phyloP scores from a whole-genome alignment of 371 early-diverging fungal genomes.

The Mycotypha africana region DNA sequence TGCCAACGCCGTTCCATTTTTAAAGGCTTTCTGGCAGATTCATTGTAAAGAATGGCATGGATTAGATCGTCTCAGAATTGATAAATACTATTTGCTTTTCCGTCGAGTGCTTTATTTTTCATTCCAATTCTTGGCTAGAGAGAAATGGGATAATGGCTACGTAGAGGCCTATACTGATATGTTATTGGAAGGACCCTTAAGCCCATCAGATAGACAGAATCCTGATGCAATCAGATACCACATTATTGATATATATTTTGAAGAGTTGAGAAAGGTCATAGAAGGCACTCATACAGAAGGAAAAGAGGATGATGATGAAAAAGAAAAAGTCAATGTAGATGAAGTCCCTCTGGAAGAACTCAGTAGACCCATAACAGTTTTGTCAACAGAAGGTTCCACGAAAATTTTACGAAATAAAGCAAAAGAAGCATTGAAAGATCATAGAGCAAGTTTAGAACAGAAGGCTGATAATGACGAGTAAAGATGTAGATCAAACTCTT shows the following conservation, averaged over 20 bases:
- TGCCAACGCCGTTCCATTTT: slow-evolving; percentile 53
- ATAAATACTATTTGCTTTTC: slow-evolving; percentile 82
- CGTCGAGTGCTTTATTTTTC: slow-evolving; percentile 68
- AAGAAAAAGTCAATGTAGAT: too few species aligned
- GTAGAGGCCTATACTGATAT: slow-evolving; percentile 58
- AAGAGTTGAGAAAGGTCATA: slow-evolving; percentile 69
- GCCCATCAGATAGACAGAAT: slow-evolving; percentile 55
- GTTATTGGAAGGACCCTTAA: slow-evolving; percentile 63
- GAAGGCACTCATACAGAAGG: slow-evolving; percentile 37
- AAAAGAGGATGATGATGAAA: slow-evolving; percentile 24
- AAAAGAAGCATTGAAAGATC: slow-evolving; percentile 38
- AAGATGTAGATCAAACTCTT: too few species aligned
- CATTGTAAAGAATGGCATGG: slow-evolving; percentile 83
- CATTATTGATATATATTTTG: slow-evolving; percentile 73
- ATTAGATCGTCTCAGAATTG: slow-evolving; percentile 82
- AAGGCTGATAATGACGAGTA: too few species aligned
- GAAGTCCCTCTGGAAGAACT: slow-evolving; percentile 58
- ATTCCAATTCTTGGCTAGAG: slow-evolving; percentile 63
- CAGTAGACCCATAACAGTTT: slow-evolving; percentile 60
- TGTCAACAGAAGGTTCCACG: slow-evolving; percentile 49
- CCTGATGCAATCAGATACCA: slow-evolving; percentile 81
- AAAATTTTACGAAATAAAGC: slow-evolving; percentile 49
- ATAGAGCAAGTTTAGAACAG: too few species aligned
- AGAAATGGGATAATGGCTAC: slow-evolving; percentile 57
- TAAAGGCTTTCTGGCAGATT: slow-evolving; percentile 80